Evolutionary conservation across 2,329 filamentous ascomycete species (phyloP), one percentile per base, ranked within the genome.

Genomic region (Verticillium alfalfae): DNA sequence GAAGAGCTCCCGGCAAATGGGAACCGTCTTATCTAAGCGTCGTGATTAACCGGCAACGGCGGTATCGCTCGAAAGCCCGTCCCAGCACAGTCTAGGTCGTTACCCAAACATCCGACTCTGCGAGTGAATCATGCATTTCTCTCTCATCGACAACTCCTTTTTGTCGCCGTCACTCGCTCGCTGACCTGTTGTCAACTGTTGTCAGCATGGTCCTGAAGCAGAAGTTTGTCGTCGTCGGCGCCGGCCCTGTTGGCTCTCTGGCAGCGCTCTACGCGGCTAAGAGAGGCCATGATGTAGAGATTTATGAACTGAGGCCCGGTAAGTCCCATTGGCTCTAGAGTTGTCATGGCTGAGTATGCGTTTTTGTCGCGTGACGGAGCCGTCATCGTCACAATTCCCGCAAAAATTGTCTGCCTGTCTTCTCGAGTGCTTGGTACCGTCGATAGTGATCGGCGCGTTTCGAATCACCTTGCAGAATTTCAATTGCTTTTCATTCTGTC

Each of bases 221-320:
- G 69, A 95, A 92, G 75, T 86, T 90, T 61, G 84, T 96, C 22
- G 84, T 99, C 56, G 89, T 99, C 57, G 95, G 95, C 60, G 95
- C 93, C 60, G 95, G 95, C 1, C 95, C 95, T 0, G 95, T 99
- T 8, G 95, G 95, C 45, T 92, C 93, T 12, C 80, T 99, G 52
- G 93, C 95, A 31, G 95, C 93, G 54, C 79, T 99, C 6, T 99
- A 98, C 79, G 94, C 95, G 60, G 94, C 95, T 3, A 85, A 89
- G 67, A 84, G 94, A 73, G 95, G 93, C 54, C 88, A 96, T 74
- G 81, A 94, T 70, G 95, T 99, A 37, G 93, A 97, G 73, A 84
- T 99, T 58, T 99, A 98, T 75, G 95, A 99, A 76, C 79, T 99
- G 67, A 86, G 95, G 72, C 87, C 89, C 79, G 95, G 95, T 97